These are phyloP conservation scores for Beverwykella pulmonaria DNA, from an alignment of 495 filamentous ascomycete genomes.

Conservation along the genomic window DNA sequence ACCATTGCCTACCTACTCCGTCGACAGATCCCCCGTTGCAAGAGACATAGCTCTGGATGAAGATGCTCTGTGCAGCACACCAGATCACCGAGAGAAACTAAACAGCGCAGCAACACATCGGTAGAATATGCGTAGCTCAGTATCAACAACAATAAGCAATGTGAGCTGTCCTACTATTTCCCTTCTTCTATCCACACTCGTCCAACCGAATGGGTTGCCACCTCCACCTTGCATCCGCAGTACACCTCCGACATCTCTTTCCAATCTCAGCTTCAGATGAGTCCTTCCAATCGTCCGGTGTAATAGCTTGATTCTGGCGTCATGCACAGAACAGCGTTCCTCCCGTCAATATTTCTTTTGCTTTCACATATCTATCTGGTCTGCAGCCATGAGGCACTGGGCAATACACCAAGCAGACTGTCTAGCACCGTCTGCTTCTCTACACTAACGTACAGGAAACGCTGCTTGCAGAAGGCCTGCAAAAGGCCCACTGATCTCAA, in stretches of 20 bases:
- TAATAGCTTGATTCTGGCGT: no score
- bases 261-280: neutral
- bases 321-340: neutral
- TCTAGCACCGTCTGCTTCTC: neutral
- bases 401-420: neutral
- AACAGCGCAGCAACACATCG: neutral
- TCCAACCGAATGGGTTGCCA: neutral
- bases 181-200: neutral
- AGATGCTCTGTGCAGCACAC: neutral
- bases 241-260: neutral
- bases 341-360: neutral
- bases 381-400: neutral
- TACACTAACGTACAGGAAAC: neutral
- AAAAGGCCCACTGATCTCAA: neutral
- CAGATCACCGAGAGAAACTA: neutral
- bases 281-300: neutral
- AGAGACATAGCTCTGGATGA: neutral
- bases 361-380: neutral
- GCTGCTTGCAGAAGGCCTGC: neutral
- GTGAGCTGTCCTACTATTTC: constrained; percentile 3
- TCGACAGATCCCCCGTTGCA: no score
- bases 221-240: neutral
- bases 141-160: neutral
- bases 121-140: neutral
- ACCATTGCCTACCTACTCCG: no score